A percentile compares a stretch with the other conserved stretches of the same genome.
Conservation (phyloP, 345 rosid species). For the Excoecaria cochinchinensis region DNA sequence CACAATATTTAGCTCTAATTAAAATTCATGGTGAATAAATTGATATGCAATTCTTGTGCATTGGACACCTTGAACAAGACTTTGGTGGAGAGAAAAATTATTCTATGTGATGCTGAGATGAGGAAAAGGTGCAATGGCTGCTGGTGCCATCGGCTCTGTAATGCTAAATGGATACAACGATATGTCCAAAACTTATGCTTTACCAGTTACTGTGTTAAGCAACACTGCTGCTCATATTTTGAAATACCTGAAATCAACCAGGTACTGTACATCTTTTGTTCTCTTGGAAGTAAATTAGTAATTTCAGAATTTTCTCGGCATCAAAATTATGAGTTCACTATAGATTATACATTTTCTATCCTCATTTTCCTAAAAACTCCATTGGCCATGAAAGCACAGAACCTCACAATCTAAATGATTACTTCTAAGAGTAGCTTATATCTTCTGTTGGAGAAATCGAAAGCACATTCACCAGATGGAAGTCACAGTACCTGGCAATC, state of each 20-base stretch:
- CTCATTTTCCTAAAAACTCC: conserved; percentile 12
- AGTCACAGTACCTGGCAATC: too few relatives aligned
- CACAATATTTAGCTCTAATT: neutral
- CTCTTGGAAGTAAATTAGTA: too few relatives aligned
- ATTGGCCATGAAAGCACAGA: neutral
- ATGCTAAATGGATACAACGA: conserved; percentile 6
- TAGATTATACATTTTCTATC: conserved; percentile 8
- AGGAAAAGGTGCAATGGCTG: neutral
- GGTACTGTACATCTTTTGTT: neutral
- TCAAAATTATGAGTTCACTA: conserved; percentile 8
- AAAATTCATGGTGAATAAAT: neutral
- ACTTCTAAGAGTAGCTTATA: too few relatives aligned
- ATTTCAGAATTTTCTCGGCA: neutral
- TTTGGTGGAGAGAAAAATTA: conserved; percentile 38
- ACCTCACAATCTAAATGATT: too few relatives aligned
- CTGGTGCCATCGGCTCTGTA: conserved; percentile 31
- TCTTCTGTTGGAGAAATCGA: too few relatives aligned
- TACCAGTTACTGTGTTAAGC: neutral
- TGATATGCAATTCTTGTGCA: conserved; percentile 18
- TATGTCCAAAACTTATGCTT: neutral
- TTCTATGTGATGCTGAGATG: conserved; percentile 27
- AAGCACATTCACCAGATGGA: too few relatives aligned
- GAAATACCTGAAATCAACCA: neutral
- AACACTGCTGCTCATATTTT: neutral
- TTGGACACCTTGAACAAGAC: conserved; percentile 24